phyloP scores from a whole-genome alignment of 192 early-diverging fungal genomes.

The Dissophora globulifera region DNA sequence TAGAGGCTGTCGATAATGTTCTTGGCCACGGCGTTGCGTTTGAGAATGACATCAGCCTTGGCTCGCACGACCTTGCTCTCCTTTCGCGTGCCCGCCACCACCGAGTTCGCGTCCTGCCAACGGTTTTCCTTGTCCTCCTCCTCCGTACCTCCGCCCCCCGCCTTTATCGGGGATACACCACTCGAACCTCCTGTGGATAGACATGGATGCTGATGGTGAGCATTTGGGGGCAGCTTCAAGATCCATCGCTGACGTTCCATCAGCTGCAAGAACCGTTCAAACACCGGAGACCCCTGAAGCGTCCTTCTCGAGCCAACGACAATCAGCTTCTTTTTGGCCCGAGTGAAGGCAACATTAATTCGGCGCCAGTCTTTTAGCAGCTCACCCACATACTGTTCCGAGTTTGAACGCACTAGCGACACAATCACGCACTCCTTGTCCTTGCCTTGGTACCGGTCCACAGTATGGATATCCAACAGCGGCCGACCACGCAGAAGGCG shows the following conservation, averaged over 20 bases:
- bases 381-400: constrained; percentile 77
- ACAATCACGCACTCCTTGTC: constrained; percentile 94
- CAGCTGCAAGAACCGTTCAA: constrained; percentile 64
- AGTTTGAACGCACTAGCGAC: constrained; percentile 89
- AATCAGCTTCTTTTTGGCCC: constrained; percentile 89
- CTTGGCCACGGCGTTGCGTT: constrained; percentile 18
- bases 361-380: constrained; percentile 91
- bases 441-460: constrained; percentile 94
- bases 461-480: constrained; percentile 81
- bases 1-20: constrained; percentile 39
- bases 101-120: background rate
- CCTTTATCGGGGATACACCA: too few species aligned
- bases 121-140: background rate
- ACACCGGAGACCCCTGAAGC: constrained; percentile 64
- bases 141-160: background rate
- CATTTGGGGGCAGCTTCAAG: constrained; percentile 6
- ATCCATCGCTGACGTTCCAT: constrained; percentile 48
- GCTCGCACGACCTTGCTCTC: constrained; percentile 10
- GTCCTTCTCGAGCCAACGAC: constrained; percentile 88
- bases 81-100: background rate
- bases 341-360: constrained; percentile 94
- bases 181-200: background rate
- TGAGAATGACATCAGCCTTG: constrained; percentile 13
- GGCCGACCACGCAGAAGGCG: constrained; percentile 48
- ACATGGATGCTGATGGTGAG: constrained; percentile 25